phyloP scores from a whole-genome alignment of 2,329 filamentous ascomycete species.

The Anthostomella pinea region DNA sequence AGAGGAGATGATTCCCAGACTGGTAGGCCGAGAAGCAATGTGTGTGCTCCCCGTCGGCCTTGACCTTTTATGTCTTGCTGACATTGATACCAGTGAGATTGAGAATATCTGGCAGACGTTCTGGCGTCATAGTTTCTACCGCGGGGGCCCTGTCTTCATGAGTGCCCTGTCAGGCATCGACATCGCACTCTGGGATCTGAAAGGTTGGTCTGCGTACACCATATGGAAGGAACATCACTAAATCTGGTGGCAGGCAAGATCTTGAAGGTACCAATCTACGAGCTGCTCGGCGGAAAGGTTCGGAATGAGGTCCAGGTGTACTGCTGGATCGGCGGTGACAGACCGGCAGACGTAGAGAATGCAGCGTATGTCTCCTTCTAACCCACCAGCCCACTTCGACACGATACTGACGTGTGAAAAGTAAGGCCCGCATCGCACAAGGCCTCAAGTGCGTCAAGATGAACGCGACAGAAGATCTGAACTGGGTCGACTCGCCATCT shows the following conservation, averaged over 20 bases:
- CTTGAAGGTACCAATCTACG: conserved; percentile 64
- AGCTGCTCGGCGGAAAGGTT: conserved; percentile 72
- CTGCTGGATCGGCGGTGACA: conserved; percentile 75
- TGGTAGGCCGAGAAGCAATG: conserved; percentile 69
- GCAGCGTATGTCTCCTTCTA: conserved; percentile 49
- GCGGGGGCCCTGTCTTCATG: conserved; percentile 78
- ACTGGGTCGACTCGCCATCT: conserved; percentile 71
- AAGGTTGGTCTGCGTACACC: conserved; percentile 39
- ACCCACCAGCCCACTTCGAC: not conserved
- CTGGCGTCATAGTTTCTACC: conserved; percentile 71
- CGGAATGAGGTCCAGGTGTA: conserved; percentile 69
- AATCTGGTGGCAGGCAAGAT: conserved; percentile 35
- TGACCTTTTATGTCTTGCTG: not conserved
- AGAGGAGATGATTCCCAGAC: conserved; percentile 43
- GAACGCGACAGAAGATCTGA: conserved; percentile 74
- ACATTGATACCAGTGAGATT: conserved; percentile 57
- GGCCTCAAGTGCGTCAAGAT: conserved; percentile 71
- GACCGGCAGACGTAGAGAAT: conserved; percentile 62
- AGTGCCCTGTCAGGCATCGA: conserved; percentile 74
- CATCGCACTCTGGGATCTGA: conserved; percentile 78
- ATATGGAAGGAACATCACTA: not conserved
- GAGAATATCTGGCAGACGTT: conserved; percentile 77
- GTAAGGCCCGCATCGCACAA: conserved; percentile 55
- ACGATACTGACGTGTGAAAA: conserved; percentile 28
- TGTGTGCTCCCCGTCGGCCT: conserved; percentile 33